These are phyloP conservation scores for Bullera alba DNA, from an alignment of 768 basidiomycete genomes.

Conservation along the genomic window DNA sequence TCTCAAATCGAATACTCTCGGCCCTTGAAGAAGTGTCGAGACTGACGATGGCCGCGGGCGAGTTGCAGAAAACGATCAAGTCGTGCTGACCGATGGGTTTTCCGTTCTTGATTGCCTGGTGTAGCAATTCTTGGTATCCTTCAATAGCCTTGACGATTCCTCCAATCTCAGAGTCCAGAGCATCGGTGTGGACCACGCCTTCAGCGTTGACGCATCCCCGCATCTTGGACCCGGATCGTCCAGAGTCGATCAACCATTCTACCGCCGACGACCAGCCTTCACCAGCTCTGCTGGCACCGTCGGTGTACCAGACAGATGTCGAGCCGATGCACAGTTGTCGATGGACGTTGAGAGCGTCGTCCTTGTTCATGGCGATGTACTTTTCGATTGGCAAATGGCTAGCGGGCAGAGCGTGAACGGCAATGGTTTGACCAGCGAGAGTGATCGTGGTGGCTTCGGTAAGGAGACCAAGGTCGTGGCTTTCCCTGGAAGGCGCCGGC, in stretches of 20 bases:
- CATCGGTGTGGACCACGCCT: too few species aligned
- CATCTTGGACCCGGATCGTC: slow-evolving; percentile 35
- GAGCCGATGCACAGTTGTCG: slow-evolving; percentile 20
- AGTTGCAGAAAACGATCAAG: slow-evolving; percentile 42
- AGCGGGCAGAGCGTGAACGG: slow-evolving; percentile 27
- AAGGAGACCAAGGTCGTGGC: slow-evolving; percentile 13
- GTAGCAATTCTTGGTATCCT: slow-evolving; percentile 31
- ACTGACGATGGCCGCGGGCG: slow-evolving; percentile 41
- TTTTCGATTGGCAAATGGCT: slow-evolving; percentile 37
- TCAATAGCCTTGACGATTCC: slow-evolving; percentile 42
- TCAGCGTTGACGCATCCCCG: slow-evolving; percentile 32
- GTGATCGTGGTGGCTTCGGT: slow-evolving; percentile 23
- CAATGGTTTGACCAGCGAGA: slow-evolving; percentile 19
- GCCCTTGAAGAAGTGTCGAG: slow-evolving; percentile 40
- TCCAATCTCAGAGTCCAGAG: slow-evolving; percentile 40
- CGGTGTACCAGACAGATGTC: slow-evolving; percentile 35
- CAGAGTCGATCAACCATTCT: slow-evolving; percentile 36
- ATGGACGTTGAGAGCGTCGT: slow-evolving; percentile 33
- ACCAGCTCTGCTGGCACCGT: slow-evolving; percentile 35
- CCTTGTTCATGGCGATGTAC: slow-evolving; percentile 26
- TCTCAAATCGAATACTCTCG: slow-evolving; percentile 36
- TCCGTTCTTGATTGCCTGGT: slow-evolving; percentile 25
- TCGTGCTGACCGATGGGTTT: slow-evolving; percentile 31
- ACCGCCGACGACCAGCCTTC: slow-evolving; percentile 44
- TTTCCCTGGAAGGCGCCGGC: neutral